phyloP scores from a whole-genome alignment of 208 protist species.

The Trypanosoma brucei region DNA sequence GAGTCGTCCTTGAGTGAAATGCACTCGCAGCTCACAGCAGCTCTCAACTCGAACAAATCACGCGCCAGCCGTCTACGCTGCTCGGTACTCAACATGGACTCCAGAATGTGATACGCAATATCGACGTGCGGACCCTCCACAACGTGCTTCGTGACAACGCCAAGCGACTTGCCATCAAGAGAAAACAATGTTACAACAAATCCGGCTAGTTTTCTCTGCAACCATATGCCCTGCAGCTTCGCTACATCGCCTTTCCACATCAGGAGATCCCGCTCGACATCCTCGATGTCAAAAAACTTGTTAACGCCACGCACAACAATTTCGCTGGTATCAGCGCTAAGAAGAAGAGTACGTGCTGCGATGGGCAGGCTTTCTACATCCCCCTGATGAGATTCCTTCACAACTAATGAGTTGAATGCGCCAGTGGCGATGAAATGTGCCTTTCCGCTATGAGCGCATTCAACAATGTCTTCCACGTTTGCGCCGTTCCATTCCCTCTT shows the following conservation, averaged over 20 bases:
- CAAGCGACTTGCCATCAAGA: conserved; percentile 52
- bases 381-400: conserved; percentile 60
- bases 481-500: conserved; percentile 16
- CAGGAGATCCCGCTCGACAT: conserved; percentile 39
- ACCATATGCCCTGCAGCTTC: conserved; percentile 39
- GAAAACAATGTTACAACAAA: conserved; percentile 84
- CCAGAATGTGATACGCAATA: conserved; percentile 40
- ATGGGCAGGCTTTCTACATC: conserved; percentile 66
- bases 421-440: conserved; percentile 29
- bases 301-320: conserved; percentile 81
- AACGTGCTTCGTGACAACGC: conserved; percentile 76
- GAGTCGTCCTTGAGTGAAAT: conserved; percentile 40
- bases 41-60: conserved; percentile 32
- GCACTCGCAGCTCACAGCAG: conserved; percentile 69
- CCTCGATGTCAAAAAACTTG: conserved; percentile 80
- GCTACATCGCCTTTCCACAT: conserved; percentile 30
- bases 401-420: conserved; percentile 48
- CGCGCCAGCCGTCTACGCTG: conserved; percentile 42
- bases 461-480: conserved; percentile 13
- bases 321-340: conserved; percentile 37
- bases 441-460: conserved; percentile 21
- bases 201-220: conserved; percentile 83
- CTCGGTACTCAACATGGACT: conserved; percentile 18
- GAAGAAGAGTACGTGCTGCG: conserved; percentile 69
- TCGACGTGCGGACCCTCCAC: conserved; percentile 73